Evolutionary conservation across 192 early-diverging fungal genomes (phyloP).

Genomic region (Cladochytrium replicatum): DNA sequence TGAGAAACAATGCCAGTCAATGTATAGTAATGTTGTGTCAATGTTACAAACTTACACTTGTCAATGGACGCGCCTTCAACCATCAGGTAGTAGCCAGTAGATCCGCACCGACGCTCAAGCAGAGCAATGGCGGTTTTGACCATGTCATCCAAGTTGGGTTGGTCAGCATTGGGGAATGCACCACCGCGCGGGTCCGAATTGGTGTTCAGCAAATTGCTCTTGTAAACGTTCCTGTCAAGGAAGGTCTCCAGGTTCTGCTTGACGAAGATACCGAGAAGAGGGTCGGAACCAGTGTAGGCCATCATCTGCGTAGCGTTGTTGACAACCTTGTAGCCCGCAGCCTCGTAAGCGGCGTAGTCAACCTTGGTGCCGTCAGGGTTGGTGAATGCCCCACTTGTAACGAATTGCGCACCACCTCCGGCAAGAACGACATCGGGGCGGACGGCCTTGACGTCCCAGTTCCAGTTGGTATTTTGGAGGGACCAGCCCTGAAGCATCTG

Average conservation of each 20-base stretch:
- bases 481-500: constrained; percentile 33
- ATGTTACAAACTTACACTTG: too few species aligned
- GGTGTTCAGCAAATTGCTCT: constrained; percentile 23
- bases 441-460: constrained; percentile 19
- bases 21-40: constrained; percentile 48
- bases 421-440: constrained; percentile 42
- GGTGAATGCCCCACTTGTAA: constrained; percentile 13
- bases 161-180: constrained; percentile 28
- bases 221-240: constrained; percentile 41
- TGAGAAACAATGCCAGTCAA: too few species aligned
- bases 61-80: constrained; percentile 47
- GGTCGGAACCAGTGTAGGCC: constrained; percentile 32
- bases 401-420: constrained; percentile 45
- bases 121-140: constrained; percentile 37
- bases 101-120: constrained; percentile 35
- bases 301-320: constrained; percentile 24
- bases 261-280: constrained; percentile 46
- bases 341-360: constrained; percentile 31
- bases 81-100: constrained; percentile 46
- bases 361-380: constrained; percentile 34
- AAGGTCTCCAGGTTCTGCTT: constrained; percentile 38
- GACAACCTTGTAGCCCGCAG: constrained; percentile 40
- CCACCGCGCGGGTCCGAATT: constrained; percentile 29
- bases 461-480: background rate
- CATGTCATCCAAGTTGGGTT: constrained; percentile 40